Base-by-base conservation (phyloP, 805 yeast genomes). In the Ogataea philodendri region DNA sequence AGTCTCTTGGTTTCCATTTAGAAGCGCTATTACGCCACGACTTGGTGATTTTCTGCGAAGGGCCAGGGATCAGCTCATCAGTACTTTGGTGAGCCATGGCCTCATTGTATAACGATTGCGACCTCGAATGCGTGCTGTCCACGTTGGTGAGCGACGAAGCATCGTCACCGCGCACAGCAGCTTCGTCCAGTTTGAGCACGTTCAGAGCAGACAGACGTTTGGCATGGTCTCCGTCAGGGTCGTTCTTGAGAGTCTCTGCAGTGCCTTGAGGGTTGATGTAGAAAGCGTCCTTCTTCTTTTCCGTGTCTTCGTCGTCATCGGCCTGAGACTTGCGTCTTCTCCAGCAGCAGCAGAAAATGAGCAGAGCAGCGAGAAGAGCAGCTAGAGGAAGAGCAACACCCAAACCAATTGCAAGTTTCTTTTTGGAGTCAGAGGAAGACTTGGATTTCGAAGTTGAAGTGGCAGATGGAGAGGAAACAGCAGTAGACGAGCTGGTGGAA, bases 331-430 rank as follows among this genome's bases (percentile, higher is more conserved):
- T 44, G 48, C 65, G 49, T 41, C 71, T 68, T 54, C 70, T 65
- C 65, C 72, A 70, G 49, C 78, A 78, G 51, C 85, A 75, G 48
- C 72, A 66, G 43, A 81, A 63, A 5, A 86, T 32, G 2, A 80
- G 20, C 1, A 73, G 32, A 0, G 65, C 67, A 0, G 76, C 70
- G 3, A 77, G 46, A 7, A 78, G 49, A 0, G 84, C 49, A 2
- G 71, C 70, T 3, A 76, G 62, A 1, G 96, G 95, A 30, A 93
- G 70, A 2, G 82, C 85, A n/a, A 84, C 89, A 37, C 96, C 97
- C 41, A 89, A 72, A 1, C 89, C 95, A 54, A 90, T 84, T 0
- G 95, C 96, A n/a, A 85, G 66, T 3, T 74, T 72, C 46, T 74
- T 81, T 34, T 65, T 68, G 27, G 60, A 62, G 35, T 33, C 29